Evolutionary conservation across 1,284 basidiomycete genomes (phyloP).

Genomic region (Leccinum fuscescens): DNA sequence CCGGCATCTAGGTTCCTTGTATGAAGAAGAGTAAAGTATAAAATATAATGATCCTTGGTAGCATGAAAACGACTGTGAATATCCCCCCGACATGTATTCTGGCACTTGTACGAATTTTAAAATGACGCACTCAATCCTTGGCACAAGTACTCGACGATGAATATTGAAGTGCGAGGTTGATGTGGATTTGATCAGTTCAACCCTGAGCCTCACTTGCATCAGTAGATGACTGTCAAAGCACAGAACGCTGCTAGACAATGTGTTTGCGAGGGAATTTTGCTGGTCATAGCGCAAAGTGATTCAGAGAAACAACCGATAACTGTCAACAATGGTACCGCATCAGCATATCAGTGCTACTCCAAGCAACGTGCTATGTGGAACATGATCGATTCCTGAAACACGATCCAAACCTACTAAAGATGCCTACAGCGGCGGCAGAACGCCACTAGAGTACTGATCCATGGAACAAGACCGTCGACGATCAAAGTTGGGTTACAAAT

Average conservation of each 20-base stretch:
- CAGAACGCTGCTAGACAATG: not conserved
- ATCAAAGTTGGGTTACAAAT: slow-evolving; percentile 14
- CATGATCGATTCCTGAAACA: not conserved
- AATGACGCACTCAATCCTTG: not conserved
- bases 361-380: not conserved
- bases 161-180: not conserved
- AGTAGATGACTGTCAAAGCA: not conserved
- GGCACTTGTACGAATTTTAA: not conserved
- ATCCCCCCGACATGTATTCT: not conserved
- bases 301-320: not conserved
- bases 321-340: not conserved
- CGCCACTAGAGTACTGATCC: too few relatives aligned
- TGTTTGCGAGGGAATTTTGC: not conserved
- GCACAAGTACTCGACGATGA: not conserved
- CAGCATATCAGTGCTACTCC: not conserved
- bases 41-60: not conserved
- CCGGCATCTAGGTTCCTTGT: not conserved
- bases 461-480: not conserved
- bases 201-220: not conserved
- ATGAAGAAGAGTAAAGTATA: not conserved
- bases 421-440: too few relatives aligned
- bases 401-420: not conserved
- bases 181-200: not conserved
- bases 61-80: not conserved
- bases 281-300: not conserved